Percentiles rank a stretch among this genome's conserved stretches.
These are phyloP conservation scores for Aspergillus spinulosporus DNA, from an alignment of 2,329 filamentous ascomycete genomes.

Conservation along the genomic window DNA sequence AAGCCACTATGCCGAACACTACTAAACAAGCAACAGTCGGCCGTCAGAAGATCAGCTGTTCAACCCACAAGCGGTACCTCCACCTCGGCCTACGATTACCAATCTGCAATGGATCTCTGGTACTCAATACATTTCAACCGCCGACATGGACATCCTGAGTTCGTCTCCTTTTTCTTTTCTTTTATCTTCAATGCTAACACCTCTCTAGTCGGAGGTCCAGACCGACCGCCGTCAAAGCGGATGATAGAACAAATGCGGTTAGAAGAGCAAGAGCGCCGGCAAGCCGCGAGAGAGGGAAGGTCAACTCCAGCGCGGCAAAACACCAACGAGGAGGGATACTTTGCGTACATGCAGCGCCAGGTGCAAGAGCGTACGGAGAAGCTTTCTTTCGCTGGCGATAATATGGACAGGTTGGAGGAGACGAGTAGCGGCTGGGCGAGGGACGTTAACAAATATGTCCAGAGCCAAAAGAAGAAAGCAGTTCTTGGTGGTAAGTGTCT, in stretches of 20 bases:
- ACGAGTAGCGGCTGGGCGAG: slow-evolving; percentile 81
- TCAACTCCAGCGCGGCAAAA: slow-evolving; percentile 30
- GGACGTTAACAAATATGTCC: slow-evolving; percentile 83
- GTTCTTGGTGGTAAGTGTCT: slow-evolving; percentile 63
- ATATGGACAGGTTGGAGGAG: slow-evolving; percentile 77
- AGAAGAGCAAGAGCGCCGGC: slow-evolving; percentile 63
- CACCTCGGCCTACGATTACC: slow-evolving; percentile 85
- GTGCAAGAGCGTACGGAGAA: slow-evolving; percentile 89
- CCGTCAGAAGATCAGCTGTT: slow-evolving; percentile 68
- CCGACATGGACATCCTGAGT: slow-evolving; percentile 83
- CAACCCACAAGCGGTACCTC: slow-evolving; percentile 73
- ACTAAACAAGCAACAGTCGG: slow-evolving; percentile 34
- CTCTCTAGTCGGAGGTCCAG: slow-evolving; percentile 70
- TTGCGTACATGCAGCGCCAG: slow-evolving; percentile 80
- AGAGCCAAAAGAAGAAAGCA: slow-evolving; percentile 82
- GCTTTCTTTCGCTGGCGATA: slow-evolving; percentile 77
- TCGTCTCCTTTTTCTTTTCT: slow-evolving; percentile 23
- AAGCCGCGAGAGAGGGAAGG: slow-evolving; percentile 39
- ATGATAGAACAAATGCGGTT: slow-evolving; percentile 78
- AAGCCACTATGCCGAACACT: background rate
- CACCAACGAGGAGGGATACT: slow-evolving; percentile 64
- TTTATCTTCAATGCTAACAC: background rate
- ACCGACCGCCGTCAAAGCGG: slow-evolving; percentile 82
- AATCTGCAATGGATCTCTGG: slow-evolving; percentile 96
- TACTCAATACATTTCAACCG: slow-evolving; percentile 83